A percentile compares a stretch with the other conserved stretches of the same genome.
These are phyloP conservation scores for Sisymbrium altissimum DNA, from an alignment of 345 rosid genomes.

Conservation along the genomic window DNA sequence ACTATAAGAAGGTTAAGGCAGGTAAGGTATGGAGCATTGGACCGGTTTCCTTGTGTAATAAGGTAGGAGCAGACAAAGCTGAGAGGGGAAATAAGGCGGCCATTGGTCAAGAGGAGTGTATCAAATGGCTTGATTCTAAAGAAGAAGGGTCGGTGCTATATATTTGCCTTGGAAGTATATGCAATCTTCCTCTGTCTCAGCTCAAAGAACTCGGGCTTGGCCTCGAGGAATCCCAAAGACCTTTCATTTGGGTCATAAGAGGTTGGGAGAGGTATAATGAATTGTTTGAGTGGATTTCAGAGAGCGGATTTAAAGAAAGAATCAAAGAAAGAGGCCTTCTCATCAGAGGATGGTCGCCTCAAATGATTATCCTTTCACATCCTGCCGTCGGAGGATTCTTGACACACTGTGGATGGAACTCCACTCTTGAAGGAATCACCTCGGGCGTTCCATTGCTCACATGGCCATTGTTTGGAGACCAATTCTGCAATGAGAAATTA, in stretches of 20 bases:
- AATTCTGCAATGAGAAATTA: constrained; percentile 57
- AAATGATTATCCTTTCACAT: constrained; percentile 34
- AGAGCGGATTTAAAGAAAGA: constrained; percentile 24
- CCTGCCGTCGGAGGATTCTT: constrained; percentile 32
- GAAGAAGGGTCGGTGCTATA: constrained; percentile 39
- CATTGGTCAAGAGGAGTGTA: constrained; percentile 13
- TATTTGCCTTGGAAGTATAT: constrained; percentile 47
- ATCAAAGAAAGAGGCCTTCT: constrained; percentile 20
- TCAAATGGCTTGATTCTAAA: constrained; percentile 45
- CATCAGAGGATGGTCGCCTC: constrained; percentile 35
- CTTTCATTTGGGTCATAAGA: constrained; percentile 61
- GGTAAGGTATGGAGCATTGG: constrained; percentile 47
- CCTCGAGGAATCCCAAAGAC: constrained; percentile 41
- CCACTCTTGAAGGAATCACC: constrained; percentile 25
- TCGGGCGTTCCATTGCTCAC: constrained; percentile 23
- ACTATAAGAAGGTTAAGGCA: constrained; percentile 27
- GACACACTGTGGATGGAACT: constrained; percentile 41
- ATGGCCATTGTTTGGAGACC: constrained; percentile 59
- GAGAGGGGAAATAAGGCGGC: constrained; percentile 41
- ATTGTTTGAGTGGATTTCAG: constrained; percentile 28
- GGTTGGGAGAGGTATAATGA: constrained; percentile 27
- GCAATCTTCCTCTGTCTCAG: constrained; percentile 26
- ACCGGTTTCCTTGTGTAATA: constrained; percentile 42
- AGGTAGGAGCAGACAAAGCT: constrained; percentile 22
- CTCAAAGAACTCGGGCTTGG: constrained; percentile 48